phyloP scores from a whole-genome alignment of 805 yeast species.

The Lipomyces yamanashiensis region DNA sequence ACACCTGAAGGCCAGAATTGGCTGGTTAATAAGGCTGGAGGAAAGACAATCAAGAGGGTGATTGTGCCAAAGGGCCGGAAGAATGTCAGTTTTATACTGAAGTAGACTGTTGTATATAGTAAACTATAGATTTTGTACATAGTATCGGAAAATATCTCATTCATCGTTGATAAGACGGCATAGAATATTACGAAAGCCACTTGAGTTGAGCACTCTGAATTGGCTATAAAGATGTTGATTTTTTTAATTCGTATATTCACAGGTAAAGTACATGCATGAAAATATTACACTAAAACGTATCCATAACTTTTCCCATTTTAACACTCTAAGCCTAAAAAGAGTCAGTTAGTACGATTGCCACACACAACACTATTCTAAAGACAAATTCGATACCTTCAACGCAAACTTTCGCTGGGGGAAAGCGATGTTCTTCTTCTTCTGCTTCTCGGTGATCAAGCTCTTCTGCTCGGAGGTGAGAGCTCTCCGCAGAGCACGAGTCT shows the following conservation, averaged over 20 bases:
- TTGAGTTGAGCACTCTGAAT: no score
- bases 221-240: background rate
- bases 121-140: background rate
- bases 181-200: background rate
- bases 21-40: slow-evolving; percentile 43
- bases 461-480: slow-evolving; percentile 87
- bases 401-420: slow-evolving; percentile 99
- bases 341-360: background rate
- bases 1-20: slow-evolving; percentile 51
- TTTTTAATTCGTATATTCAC: slow-evolving; percentile 28
- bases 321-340: slow-evolving; percentile 22
- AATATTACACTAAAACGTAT: slow-evolving; percentile 26
- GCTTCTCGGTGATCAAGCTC: slow-evolving; percentile 79
- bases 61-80: slow-evolving; percentile 48
- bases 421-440: slow-evolving; percentile 89
- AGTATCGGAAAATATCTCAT: background rate
- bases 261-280: slow-evolving; percentile 31
- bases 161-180: background rate
- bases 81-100: slow-evolving; percentile 35
- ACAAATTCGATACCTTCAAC: slow-evolving; percentile 65
- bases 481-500: slow-evolving; percentile 99
- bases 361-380: background rate
- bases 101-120: slow-evolving; percentile 2
- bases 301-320: slow-evolving; percentile 19
- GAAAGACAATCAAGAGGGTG: slow-evolving; percentile 54